Base-by-base conservation (phyloP, 805 yeast species). In the Sugiyamaella boreocaroliniensis region DNA sequence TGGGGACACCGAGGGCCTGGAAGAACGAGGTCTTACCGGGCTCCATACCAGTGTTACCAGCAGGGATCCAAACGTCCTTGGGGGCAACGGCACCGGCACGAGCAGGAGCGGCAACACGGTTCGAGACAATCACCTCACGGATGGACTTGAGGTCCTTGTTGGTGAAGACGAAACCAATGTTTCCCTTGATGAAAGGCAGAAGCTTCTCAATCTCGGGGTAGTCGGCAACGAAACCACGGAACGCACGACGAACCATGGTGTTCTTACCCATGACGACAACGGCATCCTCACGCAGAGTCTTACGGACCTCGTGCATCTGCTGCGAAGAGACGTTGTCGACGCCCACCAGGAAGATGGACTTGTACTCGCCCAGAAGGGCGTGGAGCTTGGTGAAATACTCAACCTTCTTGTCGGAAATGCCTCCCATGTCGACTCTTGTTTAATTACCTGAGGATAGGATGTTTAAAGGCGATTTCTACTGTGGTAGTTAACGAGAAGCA, bases 21-120 rank as follows among this genome's bases (percentile, higher is more conserved):
- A 93, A 93, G 95, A 93, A 93, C 74, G 99, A 93, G 72, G 99
- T 93, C 89, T 93, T 93, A 86, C 98, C 98, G 78, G 99, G 99
- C 82, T 93, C 99, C 96, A 93, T 90, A 86, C 98, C 97, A 68
- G 99, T 93, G 96, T 93, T 93, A 78, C 96, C 95, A 69, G 98
- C 98, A 74, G 95, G 95, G 67, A 93, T 86, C 85, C 83, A 89
- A 71, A 93, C 98, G 73, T 92, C 97, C 75, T 76, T 85, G 76
- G 98, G 98, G 71, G 99, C 97, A 73, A 89, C 73, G 72, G 98
- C 98, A 89, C 99, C 99, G 63, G 99, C 95, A 81, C 90, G 90
- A 71, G 99, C 99, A 78, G 99, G 99, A 71, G 99, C 99, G 73
- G 97, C 97, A 74, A 93, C 97, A 78, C 86, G 90, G 90, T 93